Percentiles rank a stretch among this genome's conserved stretches.
These are phyloP conservation scores for Silene noctiflora DNA, from an alignment of 179 eudicot genomes.

Conservation along the genomic window DNA sequence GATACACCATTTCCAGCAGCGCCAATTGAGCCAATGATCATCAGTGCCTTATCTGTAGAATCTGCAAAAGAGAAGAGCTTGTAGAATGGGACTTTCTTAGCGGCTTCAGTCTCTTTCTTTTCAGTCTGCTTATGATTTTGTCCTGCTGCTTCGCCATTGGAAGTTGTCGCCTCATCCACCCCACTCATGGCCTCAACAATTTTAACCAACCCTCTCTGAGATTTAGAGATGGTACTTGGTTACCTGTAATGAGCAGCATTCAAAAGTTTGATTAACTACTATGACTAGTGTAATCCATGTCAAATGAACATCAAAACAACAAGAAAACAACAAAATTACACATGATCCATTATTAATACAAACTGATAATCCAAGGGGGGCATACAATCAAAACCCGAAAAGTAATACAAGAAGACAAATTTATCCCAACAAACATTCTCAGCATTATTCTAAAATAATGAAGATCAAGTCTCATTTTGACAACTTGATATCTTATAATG, in stretches of 20 bases:
- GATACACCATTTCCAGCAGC: slow-evolving; percentile 60
- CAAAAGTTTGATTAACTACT: neutral
- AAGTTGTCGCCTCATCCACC: slow-evolving; percentile 6
- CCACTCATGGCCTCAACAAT: slow-evolving; percentile 3
- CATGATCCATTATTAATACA: neutral
- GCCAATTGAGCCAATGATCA: slow-evolving; percentile 60
- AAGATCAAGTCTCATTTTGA: no score
- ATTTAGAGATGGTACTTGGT: neutral
- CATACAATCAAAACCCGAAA: no score
- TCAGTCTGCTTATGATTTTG: slow-evolving; percentile 2
- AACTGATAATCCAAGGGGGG: no score
- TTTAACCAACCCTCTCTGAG: neutral
- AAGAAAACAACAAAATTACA: neutral
- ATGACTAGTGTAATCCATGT: neutral
- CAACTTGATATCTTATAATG: no score
- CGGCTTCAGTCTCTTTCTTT: slow-evolving; percentile 2
- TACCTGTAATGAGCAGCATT: neutral
- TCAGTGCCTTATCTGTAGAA: slow-evolving; percentile 43
- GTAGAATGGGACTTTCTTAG: slow-evolving; percentile 42
- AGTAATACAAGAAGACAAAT: no score
- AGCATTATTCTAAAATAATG: no score
- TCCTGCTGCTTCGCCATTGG: neutral
- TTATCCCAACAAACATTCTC: no score
- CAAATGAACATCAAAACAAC: neutral
- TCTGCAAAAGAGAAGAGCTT: slow-evolving; percentile 68